Conservation (phyloP, 345 rosid species). For the Corchorus olitorius region DNA sequence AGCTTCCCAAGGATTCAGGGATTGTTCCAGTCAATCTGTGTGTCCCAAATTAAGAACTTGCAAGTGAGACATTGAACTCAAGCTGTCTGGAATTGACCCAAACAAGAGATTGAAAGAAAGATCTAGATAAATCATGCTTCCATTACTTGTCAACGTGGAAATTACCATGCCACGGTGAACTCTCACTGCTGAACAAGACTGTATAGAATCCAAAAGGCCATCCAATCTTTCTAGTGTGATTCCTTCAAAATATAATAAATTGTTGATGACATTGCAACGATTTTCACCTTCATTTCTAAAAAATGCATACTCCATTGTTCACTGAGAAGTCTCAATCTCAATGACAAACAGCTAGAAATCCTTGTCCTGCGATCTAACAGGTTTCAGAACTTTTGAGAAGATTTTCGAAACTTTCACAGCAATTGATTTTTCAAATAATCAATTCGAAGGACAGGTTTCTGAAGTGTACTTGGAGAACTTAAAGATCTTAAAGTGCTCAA, state of each 20-base stretch:
- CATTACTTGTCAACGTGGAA: slow-evolving; percentile 54
- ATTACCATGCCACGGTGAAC: slow-evolving; percentile 67
- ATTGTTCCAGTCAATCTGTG: slow-evolving; percentile 62
- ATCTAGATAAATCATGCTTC: slow-evolving; percentile 79
- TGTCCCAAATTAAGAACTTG: slow-evolving; percentile 81
- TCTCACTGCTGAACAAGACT: slow-evolving; percentile 69
- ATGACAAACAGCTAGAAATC: too few relatives aligned
- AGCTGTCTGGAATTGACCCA: slow-evolving; percentile 60
- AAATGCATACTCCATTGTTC: slow-evolving; percentile 68
- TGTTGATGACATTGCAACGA: slow-evolving; percentile 71
- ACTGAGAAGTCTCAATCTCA: too few relatives aligned
- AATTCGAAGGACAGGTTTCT: too few relatives aligned
- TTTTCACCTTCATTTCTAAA: slow-evolving; percentile 82
- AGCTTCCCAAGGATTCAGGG: slow-evolving; percentile 66
- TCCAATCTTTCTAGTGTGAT: slow-evolving; percentile 58
- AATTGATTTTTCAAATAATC: too few relatives aligned
- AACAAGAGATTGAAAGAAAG: slow-evolving; percentile 67
- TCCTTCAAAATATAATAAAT: slow-evolving; percentile 74
- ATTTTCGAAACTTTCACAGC: too few relatives aligned
- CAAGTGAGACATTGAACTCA: slow-evolving; percentile 61
- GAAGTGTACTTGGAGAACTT: too few relatives aligned
- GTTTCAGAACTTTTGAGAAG: too few relatives aligned
- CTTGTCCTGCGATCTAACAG: too few relatives aligned
- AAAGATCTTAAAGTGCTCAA: too few relatives aligned
- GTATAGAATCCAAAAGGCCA: slow-evolving; percentile 63